Conservation (phyloP, 257 asterid genomes). For the Vinca minor region DNA sequence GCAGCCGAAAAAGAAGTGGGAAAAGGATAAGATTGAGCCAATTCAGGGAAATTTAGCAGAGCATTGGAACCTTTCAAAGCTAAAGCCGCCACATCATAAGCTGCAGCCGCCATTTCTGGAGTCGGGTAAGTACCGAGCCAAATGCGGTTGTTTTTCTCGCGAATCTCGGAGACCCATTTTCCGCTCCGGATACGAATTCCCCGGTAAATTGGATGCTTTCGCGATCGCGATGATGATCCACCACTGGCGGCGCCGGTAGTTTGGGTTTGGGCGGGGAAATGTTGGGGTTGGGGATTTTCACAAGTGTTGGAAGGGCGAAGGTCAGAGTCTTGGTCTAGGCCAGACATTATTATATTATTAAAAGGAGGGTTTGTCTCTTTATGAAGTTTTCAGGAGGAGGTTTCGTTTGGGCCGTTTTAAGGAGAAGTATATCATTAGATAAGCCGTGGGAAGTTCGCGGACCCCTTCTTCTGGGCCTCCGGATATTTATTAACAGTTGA, state of each 20-base stretch:
- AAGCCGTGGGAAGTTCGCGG: constrained; percentile 49
- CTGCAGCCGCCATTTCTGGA: constrained; percentile 65
- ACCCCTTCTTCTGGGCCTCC: constrained; percentile 1
- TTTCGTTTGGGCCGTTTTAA: constrained; percentile 16
- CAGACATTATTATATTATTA: background rate
- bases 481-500: background rate
- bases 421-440: background rate
- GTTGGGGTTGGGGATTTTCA: background rate
- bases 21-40: constrained; percentile 14
- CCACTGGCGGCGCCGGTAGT: constrained; percentile 30
- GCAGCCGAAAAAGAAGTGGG: constrained; percentile 35
- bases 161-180: constrained; percentile 61
- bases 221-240: constrained; percentile 1
- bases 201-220: constrained; percentile 37
- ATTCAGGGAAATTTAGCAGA: constrained; percentile 30
- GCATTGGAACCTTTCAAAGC: constrained; percentile 44
- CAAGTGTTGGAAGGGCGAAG: background rate
- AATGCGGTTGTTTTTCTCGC: constrained; percentile 49
- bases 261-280: too few species aligned
- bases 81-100: constrained; percentile 53
- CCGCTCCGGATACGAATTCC: constrained; percentile 49
- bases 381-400: too few species aligned
- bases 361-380: too few species aligned
- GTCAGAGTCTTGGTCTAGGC: background rate
- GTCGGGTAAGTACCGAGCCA: constrained; percentile 56